Percentiles rank a stretch among this genome's conserved stretches.
These are phyloP conservation scores for Sarocladium strictum DNA, from an alignment of 2,329 filamentous ascomycete species.

Conservation along the genomic window DNA sequence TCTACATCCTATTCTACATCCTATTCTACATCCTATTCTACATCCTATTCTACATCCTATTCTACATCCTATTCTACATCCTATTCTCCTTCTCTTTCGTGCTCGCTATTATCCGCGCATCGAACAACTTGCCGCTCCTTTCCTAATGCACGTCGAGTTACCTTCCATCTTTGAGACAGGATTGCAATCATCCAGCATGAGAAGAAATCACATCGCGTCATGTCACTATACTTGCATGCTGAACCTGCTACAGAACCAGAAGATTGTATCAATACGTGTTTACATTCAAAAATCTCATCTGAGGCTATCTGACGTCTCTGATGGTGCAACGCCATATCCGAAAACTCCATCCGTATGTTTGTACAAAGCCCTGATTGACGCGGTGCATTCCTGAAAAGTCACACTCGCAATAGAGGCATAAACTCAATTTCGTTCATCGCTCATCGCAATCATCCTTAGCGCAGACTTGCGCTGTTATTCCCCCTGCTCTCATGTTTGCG, in stretches of 20 bases:
- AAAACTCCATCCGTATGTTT: conserved; percentile 7
- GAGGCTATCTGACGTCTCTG: neutral
- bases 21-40: neutral
- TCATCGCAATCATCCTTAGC: neutral
- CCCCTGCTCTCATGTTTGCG: conserved; percentile 25
- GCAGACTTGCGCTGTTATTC: conserved; percentile 23
- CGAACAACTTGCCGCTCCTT: too few relatives aligned
- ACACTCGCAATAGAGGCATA: neutral
- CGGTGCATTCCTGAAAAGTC: neutral
- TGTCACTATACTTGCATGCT: neutral
- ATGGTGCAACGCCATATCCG: conserved; percentile 2
- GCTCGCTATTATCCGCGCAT: neutral
- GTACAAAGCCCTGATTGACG: neutral
- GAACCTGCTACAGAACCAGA: neutral
- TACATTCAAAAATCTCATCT: neutral
- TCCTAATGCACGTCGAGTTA: too few relatives aligned
- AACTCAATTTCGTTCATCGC: conserved; percentile 1
- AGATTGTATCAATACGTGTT: neutral
- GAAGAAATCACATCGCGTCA: neutral
- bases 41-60: neutral
- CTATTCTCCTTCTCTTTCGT: neutral
- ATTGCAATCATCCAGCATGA: too few relatives aligned
- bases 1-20: neutral
- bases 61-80: neutral
- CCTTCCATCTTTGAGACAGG: too few relatives aligned